Evolutionary conservation across 306 rosid genomes (phyloP), one percentile per base, ranked within the genome.

Genomic region (Cicer arietinum): DNA sequence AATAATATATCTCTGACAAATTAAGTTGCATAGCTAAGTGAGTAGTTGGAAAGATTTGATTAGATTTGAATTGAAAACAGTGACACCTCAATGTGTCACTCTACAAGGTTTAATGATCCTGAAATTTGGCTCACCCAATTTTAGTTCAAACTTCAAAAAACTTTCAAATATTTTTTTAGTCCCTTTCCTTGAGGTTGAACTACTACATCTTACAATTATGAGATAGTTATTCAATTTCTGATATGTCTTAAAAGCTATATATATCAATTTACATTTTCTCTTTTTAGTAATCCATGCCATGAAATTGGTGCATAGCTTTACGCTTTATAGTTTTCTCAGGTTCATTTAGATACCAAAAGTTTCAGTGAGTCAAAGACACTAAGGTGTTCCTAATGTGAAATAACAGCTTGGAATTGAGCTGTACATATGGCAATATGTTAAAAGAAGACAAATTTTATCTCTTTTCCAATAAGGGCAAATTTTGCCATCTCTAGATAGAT

Each of bases 1-100:
- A 69, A 50, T 22, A 40, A 42, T 59, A 25, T 25, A 25, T 10
- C 39, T 70, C 75, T 51, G 66, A 68, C 45, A 61, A 60, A 68
- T 12, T 37, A 77, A 78, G 65, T 40, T 17, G 74, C 4, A 72
- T 41, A 12, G 65, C 64, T 44, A 67, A 69, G 1, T 8, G 59
- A 65, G 75, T 78, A 65, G 84, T 50, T 77, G 82, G 57, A 72
- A 84, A 68, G 77, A 45, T 73, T 86, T 79, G 88, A 68, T 79
- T 83, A 52, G 39, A 75, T 75, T 61, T 86, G 44, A 81, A 86
- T 79, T 67, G 69, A 67, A 73, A 81, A 86, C 78, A 84, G 79
- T 76, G 83, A 84, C 88, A 85, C 82, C 81, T 85, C 85, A 81
- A n/a, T 80, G 81, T 52, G 77, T 82, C 86, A 69, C 86, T 60